These are phyloP conservation scores for Pythium periplocum DNA, from an alignment of 352 stramenopile species.

Conservation along the genomic window DNA sequence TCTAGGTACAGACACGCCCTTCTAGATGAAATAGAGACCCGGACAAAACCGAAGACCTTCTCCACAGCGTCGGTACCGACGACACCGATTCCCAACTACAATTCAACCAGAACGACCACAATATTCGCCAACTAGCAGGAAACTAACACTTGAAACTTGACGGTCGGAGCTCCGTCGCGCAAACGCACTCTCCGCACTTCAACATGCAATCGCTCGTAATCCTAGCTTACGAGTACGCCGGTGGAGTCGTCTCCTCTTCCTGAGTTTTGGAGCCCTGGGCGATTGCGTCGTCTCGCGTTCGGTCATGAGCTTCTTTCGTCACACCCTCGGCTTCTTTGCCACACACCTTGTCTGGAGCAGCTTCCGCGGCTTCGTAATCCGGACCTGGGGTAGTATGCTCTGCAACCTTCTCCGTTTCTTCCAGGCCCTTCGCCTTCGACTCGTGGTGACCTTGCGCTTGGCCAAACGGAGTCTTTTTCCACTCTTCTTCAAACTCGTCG, in stretches of 20 bases:
- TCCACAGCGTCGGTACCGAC: too few relatives aligned
- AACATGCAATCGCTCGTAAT: not conserved
- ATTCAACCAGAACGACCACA: too few relatives aligned
- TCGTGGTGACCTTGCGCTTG: constrained; percentile 32
- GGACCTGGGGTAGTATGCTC: constrained; percentile 10
- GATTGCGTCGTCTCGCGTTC: constrained; percentile 48
- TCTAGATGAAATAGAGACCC: too few relatives aligned
- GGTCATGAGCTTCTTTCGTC: constrained; percentile 26
- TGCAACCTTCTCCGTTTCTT: constrained; percentile 14
- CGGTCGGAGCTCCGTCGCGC: too few relatives aligned
- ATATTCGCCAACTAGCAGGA: too few relatives aligned
- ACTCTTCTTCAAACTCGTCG: constrained; percentile 63
- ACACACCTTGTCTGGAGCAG: constrained; percentile 33
- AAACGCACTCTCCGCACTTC: too few relatives aligned
- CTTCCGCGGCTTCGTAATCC: constrained; percentile 23
- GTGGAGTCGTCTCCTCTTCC: constrained; percentile 65
- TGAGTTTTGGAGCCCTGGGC: constrained; percentile 49
- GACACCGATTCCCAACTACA: too few relatives aligned
- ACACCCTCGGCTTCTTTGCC: constrained; percentile 20
- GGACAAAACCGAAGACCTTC: too few relatives aligned
- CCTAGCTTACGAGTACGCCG: constrained; percentile 22
- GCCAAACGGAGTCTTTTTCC: constrained; percentile 58
- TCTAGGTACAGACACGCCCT: too few relatives aligned
- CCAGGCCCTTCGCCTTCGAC: constrained; percentile 15
- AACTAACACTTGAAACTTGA: too few relatives aligned